Conservation (phyloP, 371 early-diverging fungal species). For the Umbelopsis sp. region DNA sequence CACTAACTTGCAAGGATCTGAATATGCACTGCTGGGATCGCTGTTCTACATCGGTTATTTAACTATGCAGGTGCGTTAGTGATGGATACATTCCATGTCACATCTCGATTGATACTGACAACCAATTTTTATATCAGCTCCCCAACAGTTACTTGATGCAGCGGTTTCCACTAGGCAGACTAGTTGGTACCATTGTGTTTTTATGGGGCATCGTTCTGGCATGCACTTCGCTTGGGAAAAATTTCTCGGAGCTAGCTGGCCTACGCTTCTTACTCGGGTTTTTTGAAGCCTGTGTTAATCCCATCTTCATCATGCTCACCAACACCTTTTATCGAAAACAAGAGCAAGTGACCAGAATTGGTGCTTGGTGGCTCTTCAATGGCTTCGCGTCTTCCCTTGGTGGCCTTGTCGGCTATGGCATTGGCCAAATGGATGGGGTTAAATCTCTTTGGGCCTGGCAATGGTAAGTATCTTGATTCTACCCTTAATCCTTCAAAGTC, state of each 20-base stretch:
- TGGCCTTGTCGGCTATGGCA: conserved; percentile 64
- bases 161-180: conserved; percentile 34
- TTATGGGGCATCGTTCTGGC: conserved; percentile 42
- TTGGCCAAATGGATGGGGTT: conserved; percentile 48
- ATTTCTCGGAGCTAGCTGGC: conserved; percentile 41
- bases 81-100: neutral
- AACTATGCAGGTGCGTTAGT: conserved; percentile 34
- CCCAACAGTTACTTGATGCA: conserved; percentile 49
- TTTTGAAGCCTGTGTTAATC: conserved; percentile 36
- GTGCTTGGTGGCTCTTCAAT: conserved; percentile 47
- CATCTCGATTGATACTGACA: neutral
- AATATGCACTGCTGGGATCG: conserved; percentile 40
- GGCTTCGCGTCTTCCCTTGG: conserved; percentile 60
- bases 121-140: conserved; percentile 24
- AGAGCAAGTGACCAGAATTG: conserved; percentile 42
- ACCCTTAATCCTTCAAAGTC: neutral
- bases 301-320: conserved; percentile 34
- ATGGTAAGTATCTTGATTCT: conserved; percentile 39
- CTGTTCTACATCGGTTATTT: conserved; percentile 48
- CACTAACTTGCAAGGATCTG: conserved; percentile 26
- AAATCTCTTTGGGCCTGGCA: conserved; percentile 54
- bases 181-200: conserved; percentile 38
- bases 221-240: conserved; percentile 28
- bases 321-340: conserved; percentile 42
- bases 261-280: conserved; percentile 42